Conservation (phyloP, 495 filamentous ascomycete genomes). For the Talaromyces adpressus region DNA sequence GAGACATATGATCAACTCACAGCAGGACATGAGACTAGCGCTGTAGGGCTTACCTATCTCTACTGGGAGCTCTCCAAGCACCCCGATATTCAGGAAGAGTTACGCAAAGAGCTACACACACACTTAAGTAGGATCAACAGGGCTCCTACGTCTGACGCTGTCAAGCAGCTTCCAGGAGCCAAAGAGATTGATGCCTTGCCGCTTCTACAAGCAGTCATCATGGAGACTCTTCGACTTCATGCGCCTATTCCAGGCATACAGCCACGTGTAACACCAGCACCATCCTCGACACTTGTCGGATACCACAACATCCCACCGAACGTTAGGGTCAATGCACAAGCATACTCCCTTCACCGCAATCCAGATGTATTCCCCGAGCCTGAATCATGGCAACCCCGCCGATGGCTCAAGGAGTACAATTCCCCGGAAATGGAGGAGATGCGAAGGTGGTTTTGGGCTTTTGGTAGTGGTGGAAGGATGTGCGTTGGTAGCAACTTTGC, state of each 20-base stretch:
- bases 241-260: conserved; percentile 70
- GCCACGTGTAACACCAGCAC: conserved; percentile 61
- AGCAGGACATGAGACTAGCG: conserved; percentile 74
- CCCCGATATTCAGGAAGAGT: conserved; percentile 45
- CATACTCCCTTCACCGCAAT: conserved; percentile 66
- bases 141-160: conserved; percentile 6
- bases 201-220: conserved; percentile 64
- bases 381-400: conserved; percentile 52
- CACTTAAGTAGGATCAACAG: conserved; percentile 32
- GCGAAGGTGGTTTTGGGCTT: conserved; percentile 75
- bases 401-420: conserved; percentile 48
- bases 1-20: conserved; percentile 72
- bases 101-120: conserved; percentile 55
- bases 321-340: conserved; percentile 61
- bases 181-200: conserved; percentile 66
- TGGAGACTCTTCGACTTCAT: conserved; percentile 69
- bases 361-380: conserved; percentile 52
- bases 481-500: conserved; percentile 79
- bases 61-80: conserved; percentile 59
- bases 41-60: conserved; percentile 65
- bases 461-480: conserved; percentile 78
- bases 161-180: conserved; percentile 37
- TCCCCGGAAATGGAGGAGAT: conserved; percentile 43
- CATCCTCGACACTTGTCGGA: conserved; percentile 42
- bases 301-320: conserved; percentile 53